Conservation (phyloP, 495 filamentous ascomycete genomes). For the Amorphotheca resinae region DNA sequence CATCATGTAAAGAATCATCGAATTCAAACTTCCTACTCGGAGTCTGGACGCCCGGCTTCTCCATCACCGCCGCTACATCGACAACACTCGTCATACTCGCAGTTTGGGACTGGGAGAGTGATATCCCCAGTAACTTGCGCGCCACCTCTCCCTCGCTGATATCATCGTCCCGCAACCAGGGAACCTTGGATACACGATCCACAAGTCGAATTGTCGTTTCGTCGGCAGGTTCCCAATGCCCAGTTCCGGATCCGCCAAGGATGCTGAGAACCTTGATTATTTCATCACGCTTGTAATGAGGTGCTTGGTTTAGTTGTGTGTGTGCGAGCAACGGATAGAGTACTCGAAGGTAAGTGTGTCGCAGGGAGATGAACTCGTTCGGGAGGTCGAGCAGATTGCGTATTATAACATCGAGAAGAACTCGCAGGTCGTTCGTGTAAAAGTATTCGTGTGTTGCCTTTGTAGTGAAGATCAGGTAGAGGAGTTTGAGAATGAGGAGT, state of each 20-base stretch:
- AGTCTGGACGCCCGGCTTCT: slow-evolving; percentile 76
- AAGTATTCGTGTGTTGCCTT: slow-evolving; percentile 91
- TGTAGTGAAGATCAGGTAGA: slow-evolving; percentile 91
- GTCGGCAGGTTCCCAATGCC: slow-evolving; percentile 83
- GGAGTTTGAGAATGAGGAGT: slow-evolving; percentile 84
- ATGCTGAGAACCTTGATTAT: slow-evolving; percentile 60
- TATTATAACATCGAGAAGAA: slow-evolving; percentile 90
- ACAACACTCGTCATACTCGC: slow-evolving; percentile 55
- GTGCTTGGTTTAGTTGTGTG: slow-evolving; percentile 73
- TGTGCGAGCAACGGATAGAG: slow-evolving; percentile 81
- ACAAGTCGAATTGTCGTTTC: slow-evolving; percentile 81
- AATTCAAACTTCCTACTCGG: slow-evolving; percentile 50
- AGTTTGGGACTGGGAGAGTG: slow-evolving; percentile 31
- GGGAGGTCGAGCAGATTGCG: slow-evolving; percentile 91
- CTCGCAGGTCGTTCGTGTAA: slow-evolving; percentile 92
- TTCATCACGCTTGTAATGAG: slow-evolving; percentile 87
- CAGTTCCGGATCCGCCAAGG: slow-evolving; percentile 45
- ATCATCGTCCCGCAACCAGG: slow-evolving; percentile 54
- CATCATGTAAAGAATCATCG: slow-evolving; percentile 3
- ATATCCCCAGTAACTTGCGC: slow-evolving; percentile 36
- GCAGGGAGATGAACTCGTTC: slow-evolving; percentile 60
- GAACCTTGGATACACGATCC: slow-evolving; percentile 65
- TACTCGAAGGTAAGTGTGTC: slow-evolving; percentile 97
- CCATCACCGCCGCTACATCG: slow-evolving; percentile 65
- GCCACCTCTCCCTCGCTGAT: slow-evolving; percentile 32